These are phyloP conservation scores for Isatis tinctoria DNA, from an alignment of 345 rosid species.

Conservation along the genomic window DNA sequence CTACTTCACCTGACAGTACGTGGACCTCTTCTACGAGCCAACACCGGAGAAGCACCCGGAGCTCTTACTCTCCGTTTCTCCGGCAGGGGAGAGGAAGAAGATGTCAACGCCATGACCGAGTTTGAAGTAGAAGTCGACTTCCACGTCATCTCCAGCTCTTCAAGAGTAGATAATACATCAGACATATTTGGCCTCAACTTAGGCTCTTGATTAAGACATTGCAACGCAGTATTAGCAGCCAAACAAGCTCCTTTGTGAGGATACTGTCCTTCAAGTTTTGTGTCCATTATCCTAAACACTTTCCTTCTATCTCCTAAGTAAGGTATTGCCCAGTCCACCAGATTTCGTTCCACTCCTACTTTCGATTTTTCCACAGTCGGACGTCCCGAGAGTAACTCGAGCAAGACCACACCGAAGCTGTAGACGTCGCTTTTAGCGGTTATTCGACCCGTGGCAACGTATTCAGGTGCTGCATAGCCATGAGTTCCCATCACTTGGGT, in stretches of 20 bases:
- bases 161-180: conserved; percentile 55
- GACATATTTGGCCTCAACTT: conserved; percentile 78
- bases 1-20: neutral
- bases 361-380: conserved; percentile 71
- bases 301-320: conserved; percentile 75
- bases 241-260: conserved; percentile 70
- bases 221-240: conserved; percentile 67
- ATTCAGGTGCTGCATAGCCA: conserved; percentile 94
- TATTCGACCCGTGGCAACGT: conserved; percentile 70
- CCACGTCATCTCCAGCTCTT: conserved; percentile 37
- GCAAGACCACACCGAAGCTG: conserved; percentile 87
- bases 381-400: conserved; percentile 77
- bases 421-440: conserved; percentile 78
- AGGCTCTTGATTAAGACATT: conserved; percentile 54
- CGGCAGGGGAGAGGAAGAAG: neutral
- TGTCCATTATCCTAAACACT: conserved; percentile 88
- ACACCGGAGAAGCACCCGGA: neutral
- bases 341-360: conserved; percentile 64
- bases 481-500: conserved; percentile 90
- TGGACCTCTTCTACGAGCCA: conserved; percentile 1
- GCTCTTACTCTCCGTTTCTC: neutral
- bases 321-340: conserved; percentile 91
- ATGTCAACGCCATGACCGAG: neutral
- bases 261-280: conserved; percentile 80
- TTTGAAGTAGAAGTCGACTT: conserved; percentile 16